Evolutionary conservation across 208 protist species (phyloP), one percentile per base, ranked within the genome.

Genomic region (Wallacemonas rigidus): DNA sequence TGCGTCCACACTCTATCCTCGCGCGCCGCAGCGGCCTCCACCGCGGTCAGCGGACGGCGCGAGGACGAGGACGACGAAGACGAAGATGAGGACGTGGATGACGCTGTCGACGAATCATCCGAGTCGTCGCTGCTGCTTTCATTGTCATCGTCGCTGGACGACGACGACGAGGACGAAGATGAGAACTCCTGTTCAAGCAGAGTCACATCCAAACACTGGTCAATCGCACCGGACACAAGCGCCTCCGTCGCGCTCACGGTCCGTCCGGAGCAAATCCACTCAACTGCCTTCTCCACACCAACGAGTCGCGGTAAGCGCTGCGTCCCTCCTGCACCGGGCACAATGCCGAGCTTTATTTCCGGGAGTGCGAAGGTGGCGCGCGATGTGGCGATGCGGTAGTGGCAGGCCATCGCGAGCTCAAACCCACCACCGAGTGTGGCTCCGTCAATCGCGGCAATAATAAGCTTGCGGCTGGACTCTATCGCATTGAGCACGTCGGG

Each of bases 281-380:
- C 8, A 8, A 80, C 17, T 2, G 83, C 71, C 17, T 15, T 58
- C 26, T 54, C 40, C 9, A 75, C 54, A 14, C 83, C 83, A 9
- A 78, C 53, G 9, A 78, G 67, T n/a, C 78, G 62, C 36, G 83
- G 76, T 39, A 85, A 50, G 38, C 82, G 57, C 56, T 88, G 82
- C 47, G 77, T 85, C 35, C 78, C 80, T 14, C 81, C 83, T 3
- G 43, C 69, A 15, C 81, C 79, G 12, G 83, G 81, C 4, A 89
- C 39, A 14, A 89, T 56, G n/a, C 81, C 81, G 8, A 87, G 60
- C 41, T 73, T 69, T 39, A 82, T 40, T 53, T 87, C 79, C 39
- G 76, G 79, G 8, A 80, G 60, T 3, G 67, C 67, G 44, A 76
- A 68, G 36, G 58, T 53, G 4, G 71, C 61, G 17, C 55, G 48